Conservation (phyloP, 805 yeast species). For the Saccharomycopsis olivae region DNA sequence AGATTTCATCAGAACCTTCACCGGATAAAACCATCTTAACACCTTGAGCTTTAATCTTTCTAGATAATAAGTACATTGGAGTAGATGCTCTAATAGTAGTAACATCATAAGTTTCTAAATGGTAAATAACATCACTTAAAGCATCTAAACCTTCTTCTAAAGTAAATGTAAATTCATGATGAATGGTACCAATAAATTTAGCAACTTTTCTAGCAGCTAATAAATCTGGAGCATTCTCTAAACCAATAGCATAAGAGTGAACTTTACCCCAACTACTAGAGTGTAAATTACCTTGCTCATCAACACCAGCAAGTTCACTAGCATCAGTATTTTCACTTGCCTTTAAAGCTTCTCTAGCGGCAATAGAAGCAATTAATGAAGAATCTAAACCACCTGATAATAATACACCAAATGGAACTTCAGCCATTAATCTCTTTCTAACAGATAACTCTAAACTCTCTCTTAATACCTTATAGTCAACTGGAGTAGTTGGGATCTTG, state of each 20-base stretch:
- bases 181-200: constrained; percentile 88
- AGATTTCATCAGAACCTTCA: constrained; percentile 98
- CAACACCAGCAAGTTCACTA: constrained; percentile 73
- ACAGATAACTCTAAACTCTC: constrained; percentile 86
- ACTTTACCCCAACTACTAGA: constrained; percentile 59
- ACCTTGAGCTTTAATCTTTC: constrained; percentile 99
- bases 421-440: constrained; percentile 98
- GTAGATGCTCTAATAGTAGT: constrained; percentile 99
- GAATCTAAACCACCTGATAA: constrained; percentile 97
- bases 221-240: constrained; percentile 97
- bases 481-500: constrained; percentile 63
- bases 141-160: constrained; percentile 96
- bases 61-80: constrained; percentile 91
- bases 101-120: constrained; percentile 95
- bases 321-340: constrained; percentile 45
- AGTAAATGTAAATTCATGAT: constrained; percentile 97
- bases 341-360: constrained; percentile 87
- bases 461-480: constrained; percentile 64
- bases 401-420: constrained; percentile 97
- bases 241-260: constrained; percentile 95
- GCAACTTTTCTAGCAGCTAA: constrained; percentile 96
- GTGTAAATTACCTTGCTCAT: constrained; percentile 75
- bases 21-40: constrained; percentile 99
- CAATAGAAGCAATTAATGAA: constrained; percentile 91
- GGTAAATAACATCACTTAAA: constrained; percentile 85